A percentile compares a stretch with the other conserved stretches of the same genome.
Conservation (phyloP, 163 green algal genomes). For the Picocystis sp. region DNA sequence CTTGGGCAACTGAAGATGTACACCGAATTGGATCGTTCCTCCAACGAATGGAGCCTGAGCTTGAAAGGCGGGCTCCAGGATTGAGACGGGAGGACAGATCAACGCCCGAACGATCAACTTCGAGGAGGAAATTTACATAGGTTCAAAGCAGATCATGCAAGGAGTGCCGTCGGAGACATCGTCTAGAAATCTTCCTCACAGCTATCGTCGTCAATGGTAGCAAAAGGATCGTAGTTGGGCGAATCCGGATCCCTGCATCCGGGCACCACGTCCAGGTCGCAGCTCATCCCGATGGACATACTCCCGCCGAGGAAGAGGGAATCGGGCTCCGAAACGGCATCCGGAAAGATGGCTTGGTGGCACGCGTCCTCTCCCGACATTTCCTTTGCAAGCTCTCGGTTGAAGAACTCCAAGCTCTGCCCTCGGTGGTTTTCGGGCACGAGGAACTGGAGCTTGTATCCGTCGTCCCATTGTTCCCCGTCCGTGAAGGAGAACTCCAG, state of each 20-base stretch:
- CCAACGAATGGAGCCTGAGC: too few relatives aligned
- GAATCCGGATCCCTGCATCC: slow-evolving; percentile 23
- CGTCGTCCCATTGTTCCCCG: slow-evolving; percentile 19
- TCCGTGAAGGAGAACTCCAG: slow-evolving; percentile 27
- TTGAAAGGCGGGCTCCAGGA: too few relatives aligned
- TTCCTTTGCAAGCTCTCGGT: slow-evolving; percentile 15
- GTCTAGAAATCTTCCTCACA: slow-evolving; percentile 7
- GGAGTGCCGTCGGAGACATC: not conserved
- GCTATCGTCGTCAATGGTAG: slow-evolving; percentile 21
- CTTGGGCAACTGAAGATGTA: too few relatives aligned
- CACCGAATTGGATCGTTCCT: too few relatives aligned
- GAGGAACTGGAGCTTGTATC: slow-evolving; percentile 15
- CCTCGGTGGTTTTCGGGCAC: slow-evolving; percentile 14
- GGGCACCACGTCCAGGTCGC: slow-evolving; percentile 17
- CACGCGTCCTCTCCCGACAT: slow-evolving; percentile 16
- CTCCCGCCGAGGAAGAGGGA: slow-evolving; percentile 16
- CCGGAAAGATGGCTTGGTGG: slow-evolving; percentile 20
- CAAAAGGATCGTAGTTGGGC: slow-evolving; percentile 23
- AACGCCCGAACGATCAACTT: slow-evolving; percentile 8
- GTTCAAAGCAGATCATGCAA: not conserved
- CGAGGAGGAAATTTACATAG: slow-evolving; percentile 8
- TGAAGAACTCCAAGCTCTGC: slow-evolving; percentile 4
- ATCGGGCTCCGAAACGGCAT: slow-evolving; percentile 12
- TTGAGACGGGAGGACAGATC: not conserved
- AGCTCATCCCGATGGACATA: slow-evolving; percentile 12